Evolutionary conservation across 768 basidiomycete species (phyloP).

Genomic region (Macrocybe gigantea): DNA sequence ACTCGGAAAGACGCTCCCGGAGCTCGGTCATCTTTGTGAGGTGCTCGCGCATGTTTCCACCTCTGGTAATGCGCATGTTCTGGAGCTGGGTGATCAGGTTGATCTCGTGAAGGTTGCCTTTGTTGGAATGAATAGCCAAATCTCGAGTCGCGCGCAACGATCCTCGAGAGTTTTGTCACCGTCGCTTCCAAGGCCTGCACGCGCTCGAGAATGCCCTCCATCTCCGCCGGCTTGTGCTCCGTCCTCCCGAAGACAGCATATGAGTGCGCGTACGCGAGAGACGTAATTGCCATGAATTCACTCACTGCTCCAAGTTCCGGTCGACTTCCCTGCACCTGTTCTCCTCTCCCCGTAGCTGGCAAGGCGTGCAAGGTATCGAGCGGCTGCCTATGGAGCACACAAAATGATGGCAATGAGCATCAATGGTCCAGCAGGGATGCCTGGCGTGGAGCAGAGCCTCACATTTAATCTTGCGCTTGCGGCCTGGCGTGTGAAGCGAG

Average conservation of each 20-base stretch:
- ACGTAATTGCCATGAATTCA: background rate
- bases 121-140: constrained; percentile 12
- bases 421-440: background rate
- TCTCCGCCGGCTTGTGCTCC: constrained; percentile 8
- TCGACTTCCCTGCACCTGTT: constrained; percentile 20
- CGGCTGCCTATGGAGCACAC: constrained; percentile 13
- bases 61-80: no score
- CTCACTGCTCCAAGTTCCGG: constrained; percentile 9
- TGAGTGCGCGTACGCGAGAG: no score
- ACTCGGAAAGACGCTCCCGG: no score
- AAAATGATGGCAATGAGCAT: background rate
- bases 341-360: constrained; percentile 18
- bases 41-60: no score
- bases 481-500: constrained; percentile 7
- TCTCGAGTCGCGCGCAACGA: background rate
- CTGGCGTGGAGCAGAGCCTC: background rate
- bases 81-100: constrained; percentile 13
- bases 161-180: constrained; percentile 14
- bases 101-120: constrained; percentile 13
- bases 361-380: constrained; percentile 21
- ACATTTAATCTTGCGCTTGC: constrained; percentile 25
- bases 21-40: no score
- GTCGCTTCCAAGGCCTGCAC: constrained; percentile 16
- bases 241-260: background rate
- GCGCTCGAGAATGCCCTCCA: constrained; percentile 19